Base-by-base conservation (phyloP, 768 basidiomycete genomes). In the Collybiopsis luxurians region DNA sequence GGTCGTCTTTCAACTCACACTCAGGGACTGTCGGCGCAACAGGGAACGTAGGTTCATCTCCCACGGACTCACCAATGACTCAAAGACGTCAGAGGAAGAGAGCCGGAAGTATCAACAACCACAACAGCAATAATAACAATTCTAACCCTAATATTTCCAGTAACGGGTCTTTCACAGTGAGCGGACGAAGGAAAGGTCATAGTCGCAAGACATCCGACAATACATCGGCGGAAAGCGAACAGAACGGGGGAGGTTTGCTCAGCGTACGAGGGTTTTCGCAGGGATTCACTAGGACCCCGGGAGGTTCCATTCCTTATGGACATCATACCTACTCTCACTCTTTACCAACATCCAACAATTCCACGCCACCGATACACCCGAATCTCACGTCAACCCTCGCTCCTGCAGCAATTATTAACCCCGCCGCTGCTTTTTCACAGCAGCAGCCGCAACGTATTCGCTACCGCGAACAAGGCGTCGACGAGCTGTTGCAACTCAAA, bases 401-500 rank as follows among this genome's bases (percentile, higher is more conserved):
- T 30, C 62, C 52, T 44, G 24, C 57, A 17, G 28, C 63, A 30
- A 43, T 58, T 49, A 46, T 61, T 57, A 66, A 34, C 53, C 65
- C 60, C 60, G 26, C 56, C 34, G 34, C 21, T 23, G 15, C 21
- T 5, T 11, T 63, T 36, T 53, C 67, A 39, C 26, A 42, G 54
- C 40, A 50, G 27, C 56, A 55, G 36, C 61, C 69, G 11, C 64
- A 66, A 28, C 80, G 83, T 34, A 70, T 85, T 54, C 81, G 85
- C 34, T 92, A 87, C 66, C 82, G 91, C 56, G 92, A 95, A 66
- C 95, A 98, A 71, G 94, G 92, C 11, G 95, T 98, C 2, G 95
- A 98, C 68, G 95, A 98, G 72, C 79, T 97, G 24, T 73, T 98
- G 49, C 95, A 97, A 70, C 78, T 98, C 57, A 97, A 98, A 68